phyloP scores from a whole-genome alignment of 2,329 filamentous ascomycete genomes.

The Pestalotiopsis fici region DNA sequence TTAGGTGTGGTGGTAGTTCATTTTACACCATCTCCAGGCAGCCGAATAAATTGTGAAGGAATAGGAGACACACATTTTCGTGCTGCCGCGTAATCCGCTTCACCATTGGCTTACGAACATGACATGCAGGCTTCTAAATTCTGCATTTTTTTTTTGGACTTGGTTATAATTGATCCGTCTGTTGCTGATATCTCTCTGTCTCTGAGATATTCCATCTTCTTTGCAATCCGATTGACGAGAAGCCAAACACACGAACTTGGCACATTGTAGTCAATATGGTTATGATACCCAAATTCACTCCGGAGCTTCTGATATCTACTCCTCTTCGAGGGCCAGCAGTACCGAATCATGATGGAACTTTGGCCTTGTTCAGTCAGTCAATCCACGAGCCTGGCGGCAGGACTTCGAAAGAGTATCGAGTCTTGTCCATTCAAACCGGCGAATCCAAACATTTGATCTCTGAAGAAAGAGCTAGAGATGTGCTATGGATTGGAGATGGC shows the following conservation, averaged over 20 bases:
- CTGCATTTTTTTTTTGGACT: not conserved
- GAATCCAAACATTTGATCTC: conserved; percentile 24
- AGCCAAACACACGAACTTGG: not conserved
- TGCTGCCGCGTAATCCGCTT: conserved; percentile 15
- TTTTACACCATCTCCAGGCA: conserved; percentile 3
- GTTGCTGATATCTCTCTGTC: not conserved
- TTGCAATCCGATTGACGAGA: not conserved
- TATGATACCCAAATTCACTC: conserved; percentile 28
- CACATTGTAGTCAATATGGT: conserved; percentile 13
- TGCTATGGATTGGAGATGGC: conserved; percentile 35
- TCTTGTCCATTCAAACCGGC: conserved; percentile 33
- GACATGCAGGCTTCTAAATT: conserved; percentile 4
- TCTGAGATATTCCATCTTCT: not conserved
- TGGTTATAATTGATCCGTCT: not conserved
- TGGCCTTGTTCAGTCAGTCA: conserved; percentile 40
- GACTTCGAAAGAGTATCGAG: conserved; percentile 30
- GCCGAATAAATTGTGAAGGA: not conserved
- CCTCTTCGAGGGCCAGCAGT: conserved; percentile 34
- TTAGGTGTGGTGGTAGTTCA: not conserved
- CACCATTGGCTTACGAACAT: conserved; percentile 7
- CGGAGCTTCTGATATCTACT: conserved; percentile 30
- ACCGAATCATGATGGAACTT: conserved; percentile 39
- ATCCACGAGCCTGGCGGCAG: conserved; percentile 33
- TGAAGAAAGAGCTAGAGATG: conserved; percentile 30
- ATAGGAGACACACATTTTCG: not conserved